Evolutionary conservation across 2,329 filamentous ascomycete species (phyloP).

Genomic region (Chaetothyriales sp.): DNA sequence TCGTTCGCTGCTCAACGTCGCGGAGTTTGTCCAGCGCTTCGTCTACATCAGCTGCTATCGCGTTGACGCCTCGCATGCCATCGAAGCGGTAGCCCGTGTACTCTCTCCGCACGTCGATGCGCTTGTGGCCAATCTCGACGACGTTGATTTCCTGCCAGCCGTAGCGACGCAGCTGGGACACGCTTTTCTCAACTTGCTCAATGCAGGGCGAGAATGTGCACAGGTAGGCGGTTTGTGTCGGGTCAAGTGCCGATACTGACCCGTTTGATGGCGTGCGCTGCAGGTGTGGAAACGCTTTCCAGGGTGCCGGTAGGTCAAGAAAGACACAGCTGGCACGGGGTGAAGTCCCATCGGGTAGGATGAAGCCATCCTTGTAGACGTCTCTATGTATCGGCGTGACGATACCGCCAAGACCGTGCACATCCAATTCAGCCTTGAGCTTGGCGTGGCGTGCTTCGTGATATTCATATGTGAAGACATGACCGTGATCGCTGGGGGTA

Average conservation of each 20-base stretch:
- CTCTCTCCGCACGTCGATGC: constrained; percentile 70
- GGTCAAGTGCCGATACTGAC: constrained; percentile 47
- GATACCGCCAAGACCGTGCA: constrained; percentile 32
- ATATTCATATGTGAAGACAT: constrained; percentile 39
- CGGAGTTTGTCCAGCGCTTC: constrained; percentile 64
- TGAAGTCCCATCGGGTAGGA: constrained; percentile 22
- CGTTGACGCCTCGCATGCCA: constrained; percentile 51
- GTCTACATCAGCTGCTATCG: constrained; percentile 57
- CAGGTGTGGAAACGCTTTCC: constrained; percentile 36
- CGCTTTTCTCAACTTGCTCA: constrained; percentile 81
- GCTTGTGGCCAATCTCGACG: constrained; percentile 72
- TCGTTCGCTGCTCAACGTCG: constrained; percentile 57
- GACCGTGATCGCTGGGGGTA: constrained; percentile 22
- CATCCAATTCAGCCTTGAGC: constrained; percentile 29
- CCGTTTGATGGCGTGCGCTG: constrained; percentile 24
- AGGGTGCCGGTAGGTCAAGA: constrained; percentile 38
- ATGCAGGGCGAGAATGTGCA: constrained; percentile 97
- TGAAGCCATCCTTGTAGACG: constrained; percentile 37
- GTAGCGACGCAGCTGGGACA: constrained; percentile 62
- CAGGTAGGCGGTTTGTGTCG: constrained; percentile 57
- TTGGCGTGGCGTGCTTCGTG: constrained; percentile 31
- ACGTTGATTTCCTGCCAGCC: constrained; percentile 90
- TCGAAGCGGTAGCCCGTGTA: constrained; percentile 61
- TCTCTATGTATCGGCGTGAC: constrained; percentile 36
- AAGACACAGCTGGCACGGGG: constrained; percentile 36